Percentiles rank a stretch among this genome's conserved stretches.
Conservation (phyloP, 2,329 filamentous ascomycete genomes). For the Parasarocladium wereldwijsianum region DNA sequence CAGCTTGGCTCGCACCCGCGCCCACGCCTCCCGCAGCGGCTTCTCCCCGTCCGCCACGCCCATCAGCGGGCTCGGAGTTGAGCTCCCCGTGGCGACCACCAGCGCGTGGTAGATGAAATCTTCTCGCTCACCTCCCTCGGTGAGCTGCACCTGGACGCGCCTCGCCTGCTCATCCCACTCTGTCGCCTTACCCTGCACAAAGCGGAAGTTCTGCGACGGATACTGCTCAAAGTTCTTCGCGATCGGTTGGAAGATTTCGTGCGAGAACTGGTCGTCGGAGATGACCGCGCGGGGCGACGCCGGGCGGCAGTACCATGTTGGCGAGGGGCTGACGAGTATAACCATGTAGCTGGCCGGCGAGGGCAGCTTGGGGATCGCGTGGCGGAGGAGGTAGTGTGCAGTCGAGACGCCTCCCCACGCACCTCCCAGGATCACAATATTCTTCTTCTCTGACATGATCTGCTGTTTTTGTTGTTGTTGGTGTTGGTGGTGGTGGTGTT, state of each 20-base stretch:
- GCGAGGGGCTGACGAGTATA: constrained; percentile 9
- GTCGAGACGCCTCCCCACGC: constrained; percentile 35
- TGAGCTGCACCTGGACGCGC: constrained; percentile 24
- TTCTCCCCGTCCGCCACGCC: constrained; percentile 24
- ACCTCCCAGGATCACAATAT: constrained; percentile 36
- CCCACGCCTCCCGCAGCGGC: constrained; percentile 7
- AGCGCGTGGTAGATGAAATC: constrained; percentile 37
- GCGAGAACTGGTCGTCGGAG: constrained; percentile 25
- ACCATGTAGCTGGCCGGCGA: constrained; percentile 22
- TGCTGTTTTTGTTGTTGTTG: too few relatives aligned
- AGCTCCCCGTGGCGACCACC: constrained; percentile 39
- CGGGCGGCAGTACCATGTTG: constrained; percentile 5
- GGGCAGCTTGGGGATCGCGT: constrained; percentile 27
- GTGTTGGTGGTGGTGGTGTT: too few relatives aligned
- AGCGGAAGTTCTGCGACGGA: constrained; percentile 30
- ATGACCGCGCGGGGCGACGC: constrained; percentile 18
- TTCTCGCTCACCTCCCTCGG: constrained; percentile 11
- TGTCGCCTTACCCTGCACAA: constrained; percentile 34
- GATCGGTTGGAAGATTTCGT: constrained; percentile 35
- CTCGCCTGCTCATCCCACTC: constrained; percentile 22
- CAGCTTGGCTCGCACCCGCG: constrained; percentile 16
- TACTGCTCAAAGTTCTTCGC: constrained; percentile 34
- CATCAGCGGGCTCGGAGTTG: constrained; percentile 28
- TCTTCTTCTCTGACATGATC: constrained; percentile 11
- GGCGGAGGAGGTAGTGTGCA: constrained; percentile 38